Conservation (phyloP, 2,329 filamentous ascomycete species). For the Nemania sp. region DNA sequence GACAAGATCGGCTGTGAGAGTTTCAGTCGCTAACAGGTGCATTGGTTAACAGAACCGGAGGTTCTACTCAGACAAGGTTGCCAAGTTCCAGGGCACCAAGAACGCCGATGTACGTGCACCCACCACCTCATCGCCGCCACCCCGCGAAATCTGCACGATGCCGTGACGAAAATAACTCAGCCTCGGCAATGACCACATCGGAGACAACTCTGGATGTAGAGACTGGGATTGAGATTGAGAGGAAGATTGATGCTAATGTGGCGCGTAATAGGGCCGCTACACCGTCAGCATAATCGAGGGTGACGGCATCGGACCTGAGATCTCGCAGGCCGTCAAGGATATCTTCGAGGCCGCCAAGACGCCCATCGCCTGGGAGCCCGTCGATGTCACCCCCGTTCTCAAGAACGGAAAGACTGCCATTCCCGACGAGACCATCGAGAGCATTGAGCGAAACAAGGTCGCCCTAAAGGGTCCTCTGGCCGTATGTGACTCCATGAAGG, state of each 20-base stretch:
- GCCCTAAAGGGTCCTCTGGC: slow-evolving; percentile 97
- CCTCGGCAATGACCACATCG: too few species aligned
- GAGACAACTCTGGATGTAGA: too few species aligned
- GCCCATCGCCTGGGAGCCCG: slow-evolving; percentile 94
- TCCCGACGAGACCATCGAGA: slow-evolving; percentile 87
- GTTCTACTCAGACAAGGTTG: slow-evolving; percentile 71
- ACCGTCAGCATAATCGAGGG: slow-evolving; percentile 97
- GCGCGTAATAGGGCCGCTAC: slow-evolving; percentile 75
- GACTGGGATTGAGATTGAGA: too few species aligned
- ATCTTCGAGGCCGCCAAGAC: slow-evolving; percentile 96
- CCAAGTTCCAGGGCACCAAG: slow-evolving; percentile 91
- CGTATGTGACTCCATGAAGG: slow-evolving; percentile 54
- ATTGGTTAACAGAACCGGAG: slow-evolving; percentile 50
- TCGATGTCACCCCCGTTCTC: slow-evolving; percentile 91
- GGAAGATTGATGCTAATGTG: too few species aligned
- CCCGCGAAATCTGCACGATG: slow-evolving; percentile 23
- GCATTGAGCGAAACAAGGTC: slow-evolving; percentile 93
- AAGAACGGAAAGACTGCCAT: slow-evolving; percentile 97
- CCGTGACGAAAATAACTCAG: slow-evolving; percentile 48
- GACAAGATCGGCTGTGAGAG: background rate
- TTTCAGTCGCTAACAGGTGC: slow-evolving; percentile 34
- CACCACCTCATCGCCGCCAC: background rate
- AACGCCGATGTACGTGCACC: slow-evolving; percentile 73
- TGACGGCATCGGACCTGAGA: slow-evolving; percentile 98
- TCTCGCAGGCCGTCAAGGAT: slow-evolving; percentile 96